These are phyloP conservation scores for Cunninghamia lanceolata DNA, from an alignment of 75 land plant genomes.

Conservation along the genomic window DNA sequence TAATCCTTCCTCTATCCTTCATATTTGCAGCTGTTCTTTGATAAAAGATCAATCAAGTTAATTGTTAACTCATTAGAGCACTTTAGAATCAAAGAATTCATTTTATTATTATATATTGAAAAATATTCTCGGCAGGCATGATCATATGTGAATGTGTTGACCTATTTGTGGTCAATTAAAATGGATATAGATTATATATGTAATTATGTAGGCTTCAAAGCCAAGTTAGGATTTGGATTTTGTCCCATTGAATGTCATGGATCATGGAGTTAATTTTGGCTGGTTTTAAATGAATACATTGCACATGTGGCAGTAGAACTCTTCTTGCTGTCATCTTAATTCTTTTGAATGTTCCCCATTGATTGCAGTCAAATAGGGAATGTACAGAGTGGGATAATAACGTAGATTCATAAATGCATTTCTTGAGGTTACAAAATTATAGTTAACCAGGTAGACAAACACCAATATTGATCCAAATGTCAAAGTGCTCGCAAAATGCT, in stretches of 20 bases:
- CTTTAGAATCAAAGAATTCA: background rate
- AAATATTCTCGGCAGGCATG: background rate
- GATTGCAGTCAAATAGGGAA: background rate
- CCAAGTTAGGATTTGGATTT: background rate
- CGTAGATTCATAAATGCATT: background rate
- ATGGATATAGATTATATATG: background rate
- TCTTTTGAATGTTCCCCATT: background rate
- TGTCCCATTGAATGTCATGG: background rate
- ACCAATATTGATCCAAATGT: background rate
- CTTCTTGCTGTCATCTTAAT: background rate
- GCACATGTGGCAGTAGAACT: background rate
- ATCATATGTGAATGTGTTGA: background rate
- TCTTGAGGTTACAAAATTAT: background rate
- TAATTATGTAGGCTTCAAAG: background rate
- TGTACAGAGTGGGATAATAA: background rate
- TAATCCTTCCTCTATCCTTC: background rate
- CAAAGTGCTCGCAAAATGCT: background rate
- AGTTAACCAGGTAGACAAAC: background rate
- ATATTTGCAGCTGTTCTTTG: background rate
- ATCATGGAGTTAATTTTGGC: background rate
- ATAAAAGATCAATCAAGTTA: background rate
- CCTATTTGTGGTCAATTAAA: background rate
- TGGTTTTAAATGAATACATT: background rate
- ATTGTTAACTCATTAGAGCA: constrained; percentile 1
- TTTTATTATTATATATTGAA: background rate